Conservation (phyloP, 768 basidiomycete species). For the Suillus alpinus region DNA sequence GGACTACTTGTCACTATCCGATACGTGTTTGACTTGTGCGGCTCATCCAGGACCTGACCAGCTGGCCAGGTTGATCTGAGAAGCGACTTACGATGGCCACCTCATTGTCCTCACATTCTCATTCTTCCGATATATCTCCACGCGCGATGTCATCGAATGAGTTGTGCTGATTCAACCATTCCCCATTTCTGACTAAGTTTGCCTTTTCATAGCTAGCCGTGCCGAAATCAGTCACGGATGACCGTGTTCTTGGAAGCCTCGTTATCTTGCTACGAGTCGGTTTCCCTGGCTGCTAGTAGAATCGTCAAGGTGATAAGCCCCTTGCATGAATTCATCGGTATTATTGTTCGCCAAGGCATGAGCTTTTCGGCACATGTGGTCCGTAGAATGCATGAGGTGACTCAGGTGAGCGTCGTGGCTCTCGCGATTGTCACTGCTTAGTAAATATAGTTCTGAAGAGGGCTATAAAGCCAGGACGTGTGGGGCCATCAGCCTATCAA, state of each 20-base stretch:
- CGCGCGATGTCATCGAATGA: not conserved
- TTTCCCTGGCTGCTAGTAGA: conserved; percentile 48
- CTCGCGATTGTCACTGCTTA: conserved; percentile 4
- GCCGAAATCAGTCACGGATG: conserved; percentile 69
- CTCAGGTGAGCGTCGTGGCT: not conserved
- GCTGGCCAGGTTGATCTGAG: not conserved
- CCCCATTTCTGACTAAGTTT: not conserved
- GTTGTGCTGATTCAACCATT: not conserved
- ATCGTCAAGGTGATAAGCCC: not conserved
- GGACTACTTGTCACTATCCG: not conserved
- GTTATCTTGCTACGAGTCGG: conserved; percentile 34
- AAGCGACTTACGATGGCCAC: not conserved
- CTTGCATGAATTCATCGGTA: not conserved
- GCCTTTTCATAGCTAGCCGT: conserved; percentile 51
- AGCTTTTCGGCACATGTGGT: not conserved
- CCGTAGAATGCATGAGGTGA: not conserved
- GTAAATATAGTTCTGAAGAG: conserved; percentile 5
- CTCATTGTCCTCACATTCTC: not conserved
- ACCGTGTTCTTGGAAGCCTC: conserved; percentile 51
- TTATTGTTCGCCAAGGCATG: not conserved
- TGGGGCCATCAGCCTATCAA: not conserved
- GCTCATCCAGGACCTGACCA: not conserved
- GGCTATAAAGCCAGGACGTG: conserved; percentile 1
- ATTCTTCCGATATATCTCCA: not conserved
- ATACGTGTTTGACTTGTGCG: not conserved